Evolutionary conservation across 228 moss, liverwort and hornwort genomes (phyloP), one percentile per base, ranked within the genome.

Genomic region (Sphagnum fallax): DNA sequence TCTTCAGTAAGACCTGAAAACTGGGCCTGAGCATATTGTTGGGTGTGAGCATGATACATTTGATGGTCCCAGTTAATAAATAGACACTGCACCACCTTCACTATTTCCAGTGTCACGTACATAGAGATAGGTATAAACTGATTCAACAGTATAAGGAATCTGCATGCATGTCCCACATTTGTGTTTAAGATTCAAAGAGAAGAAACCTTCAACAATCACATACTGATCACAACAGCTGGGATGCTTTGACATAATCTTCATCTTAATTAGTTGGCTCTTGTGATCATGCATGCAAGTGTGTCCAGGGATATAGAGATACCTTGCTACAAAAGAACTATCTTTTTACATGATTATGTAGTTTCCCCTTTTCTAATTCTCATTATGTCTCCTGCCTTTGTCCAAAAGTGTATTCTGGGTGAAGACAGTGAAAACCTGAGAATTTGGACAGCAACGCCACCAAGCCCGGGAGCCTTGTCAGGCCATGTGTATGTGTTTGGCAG

Each of bases 91-190:
- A 91, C 71, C 58, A 82, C 89, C 51, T 93, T 93, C 32, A 93
- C 91, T 68, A 98, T 50, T 72, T 98, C 97, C 49, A 98, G 80
- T 5, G 80, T 93, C 32, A 98, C 87, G n/a, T 90, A 98, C 75
- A 98, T 77, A 16, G 97, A 98, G 70, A 93, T 83, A 12, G 97
- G 91, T 55, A 98, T 79, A 47, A 98, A 80, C 53, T 98, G 90
- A 73, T 93, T 89, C 50, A 98, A 74, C 16, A 93, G 69, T 49
- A 98, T 80, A 2, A 93, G 5, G 50, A 90, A 98, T 71, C 93
- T 98, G 64, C 72, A 78, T 9, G 16, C 5, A 51, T 49, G 8
- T 51, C 49, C 10, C 6, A 53, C 5, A 48, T 14, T 16, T 51
- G 4, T 57, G 47, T 52, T 59, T 0, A 51, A 4, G 47, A 69